Base-by-base conservation (phyloP, 179 eudicot genomes). In the Gypsophila paniculata region DNA sequence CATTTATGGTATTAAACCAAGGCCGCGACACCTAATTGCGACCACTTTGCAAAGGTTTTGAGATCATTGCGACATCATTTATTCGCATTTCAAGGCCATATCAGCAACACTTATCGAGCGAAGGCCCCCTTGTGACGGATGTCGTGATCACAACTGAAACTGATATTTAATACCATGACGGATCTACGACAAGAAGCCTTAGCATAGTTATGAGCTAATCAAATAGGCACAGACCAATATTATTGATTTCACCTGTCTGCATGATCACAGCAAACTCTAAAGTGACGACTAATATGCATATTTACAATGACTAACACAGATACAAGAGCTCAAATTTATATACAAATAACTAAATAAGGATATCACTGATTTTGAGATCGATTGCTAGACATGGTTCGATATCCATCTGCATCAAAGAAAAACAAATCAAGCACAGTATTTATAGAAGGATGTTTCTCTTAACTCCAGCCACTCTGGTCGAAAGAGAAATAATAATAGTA, bases 351-450 rank as follows among this genome's bases (percentile, higher is more conserved):
- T 42, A 69, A 17, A 79, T 48, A 9, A 90, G 98, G 98, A 93
- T 93, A 93, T 93, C 95, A 79, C 84, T 84, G 74, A 89, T 89
- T 70, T 76, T 76, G 76, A 93, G 89, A 80, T 89, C 96, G 78
- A 93, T 85, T 29, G 90, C 96, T 78, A 89, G 93, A 79, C 97
- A 77, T 68, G 89, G 90, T 80, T 93, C 97, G 68, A 89, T 86
- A 74, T 86, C 90, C 96, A 88, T 86, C 98, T 91, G 91, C 88
- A 87, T 14, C 74, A 79, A 72, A 8, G 55, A 77, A 73, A 61
- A 59, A 49, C 29, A 67, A 48, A 64, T 62, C 54, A 71, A 65
- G 25, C 60, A 58, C 25, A 59, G 26, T 29, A 51, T 19, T 52
- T 55, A 65, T 34, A 74, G 23, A 65, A 5, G 32, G 6, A 25